phyloP scores from a whole-genome alignment of 2,329 filamentous ascomycete species.

The Venturia carpophila region DNA sequence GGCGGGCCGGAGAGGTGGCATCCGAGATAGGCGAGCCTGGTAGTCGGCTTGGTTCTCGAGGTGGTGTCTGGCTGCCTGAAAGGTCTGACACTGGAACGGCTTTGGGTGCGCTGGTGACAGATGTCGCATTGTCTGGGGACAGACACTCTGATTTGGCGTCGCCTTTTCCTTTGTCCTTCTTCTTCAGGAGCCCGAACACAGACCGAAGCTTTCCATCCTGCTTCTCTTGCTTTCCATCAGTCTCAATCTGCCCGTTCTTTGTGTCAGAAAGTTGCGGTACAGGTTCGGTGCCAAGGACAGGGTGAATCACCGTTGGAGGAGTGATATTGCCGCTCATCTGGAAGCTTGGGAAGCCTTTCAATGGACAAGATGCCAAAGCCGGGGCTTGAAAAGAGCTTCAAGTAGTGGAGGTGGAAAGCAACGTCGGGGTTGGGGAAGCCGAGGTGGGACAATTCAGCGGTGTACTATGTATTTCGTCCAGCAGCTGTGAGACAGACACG shows the following conservation, averaged over 20 bases:
- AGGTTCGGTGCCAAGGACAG: neutral
- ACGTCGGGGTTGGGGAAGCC: neutral
- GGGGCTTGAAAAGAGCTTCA: neutral
- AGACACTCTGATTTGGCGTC: conserved; percentile 11
- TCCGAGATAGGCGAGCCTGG: conserved; percentile 15
- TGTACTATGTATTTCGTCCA: neutral
- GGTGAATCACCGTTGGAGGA: neutral
- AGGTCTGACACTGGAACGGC: conserved; percentile 11
- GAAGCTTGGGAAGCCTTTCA: neutral
- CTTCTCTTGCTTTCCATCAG: conserved; percentile 21
- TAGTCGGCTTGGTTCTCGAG: conserved; percentile 10
- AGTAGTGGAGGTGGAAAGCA: neutral
- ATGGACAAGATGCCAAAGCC: neutral
- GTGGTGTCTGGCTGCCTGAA: conserved; percentile 8
- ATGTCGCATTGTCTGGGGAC: conserved; percentile 6
- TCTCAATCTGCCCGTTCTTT: conserved; percentile 16
- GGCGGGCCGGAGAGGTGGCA: conserved; percentile 24
- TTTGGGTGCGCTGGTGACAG: conserved; percentile 3
- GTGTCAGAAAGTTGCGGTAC: neutral
- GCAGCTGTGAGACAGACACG: conserved; percentile 5
- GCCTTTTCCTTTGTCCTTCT: conserved; percentile 24
- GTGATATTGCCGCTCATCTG: conserved; percentile 2
- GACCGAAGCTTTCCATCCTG: conserved; percentile 27
- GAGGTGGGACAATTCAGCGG: neutral
- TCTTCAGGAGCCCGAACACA: conserved; percentile 31